Conservation (phyloP, 345 rosid genomes). For the Dipteronia sinensis region DNA sequence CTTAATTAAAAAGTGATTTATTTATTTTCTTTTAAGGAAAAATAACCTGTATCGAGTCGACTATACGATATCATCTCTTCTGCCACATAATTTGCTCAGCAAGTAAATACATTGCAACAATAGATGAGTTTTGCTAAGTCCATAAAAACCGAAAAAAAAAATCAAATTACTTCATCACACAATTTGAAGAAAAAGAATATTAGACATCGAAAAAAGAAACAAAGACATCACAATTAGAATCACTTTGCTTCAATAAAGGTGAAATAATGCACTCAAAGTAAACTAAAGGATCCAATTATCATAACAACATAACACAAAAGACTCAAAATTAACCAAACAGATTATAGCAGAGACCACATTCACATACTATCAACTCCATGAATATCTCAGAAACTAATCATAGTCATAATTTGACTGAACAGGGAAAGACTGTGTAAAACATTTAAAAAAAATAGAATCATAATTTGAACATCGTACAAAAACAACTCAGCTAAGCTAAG, state of each 20-base stretch:
- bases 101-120: too few relatives aligned
- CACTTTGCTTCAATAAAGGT: not conserved
- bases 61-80: too few relatives aligned
- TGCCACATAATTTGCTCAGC: too few relatives aligned
- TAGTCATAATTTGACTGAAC: not conserved
- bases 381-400: not conserved
- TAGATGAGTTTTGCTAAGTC: too few relatives aligned
- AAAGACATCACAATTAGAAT: not conserved
- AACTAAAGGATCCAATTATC: not conserved
- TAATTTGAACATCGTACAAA: not conserved
- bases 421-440: not conserved
- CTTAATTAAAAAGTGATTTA: too few relatives aligned
- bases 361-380: not conserved
- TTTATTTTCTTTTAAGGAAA: too few relatives aligned
- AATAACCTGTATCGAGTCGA: too few relatives aligned
- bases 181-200: not conserved
- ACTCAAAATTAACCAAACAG: constrained; percentile 12
- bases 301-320: not conserved
- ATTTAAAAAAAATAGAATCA: not conserved
- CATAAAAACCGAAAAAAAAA: not conserved
- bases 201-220: not conserved
- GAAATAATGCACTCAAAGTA: not conserved
- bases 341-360: not conserved
- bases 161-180: not conserved
- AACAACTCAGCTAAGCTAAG: not conserved